These are phyloP conservation scores for Colletotrichum sp. DNA, from an alignment of 2,329 filamentous ascomycete species.

Conservation along the genomic window DNA sequence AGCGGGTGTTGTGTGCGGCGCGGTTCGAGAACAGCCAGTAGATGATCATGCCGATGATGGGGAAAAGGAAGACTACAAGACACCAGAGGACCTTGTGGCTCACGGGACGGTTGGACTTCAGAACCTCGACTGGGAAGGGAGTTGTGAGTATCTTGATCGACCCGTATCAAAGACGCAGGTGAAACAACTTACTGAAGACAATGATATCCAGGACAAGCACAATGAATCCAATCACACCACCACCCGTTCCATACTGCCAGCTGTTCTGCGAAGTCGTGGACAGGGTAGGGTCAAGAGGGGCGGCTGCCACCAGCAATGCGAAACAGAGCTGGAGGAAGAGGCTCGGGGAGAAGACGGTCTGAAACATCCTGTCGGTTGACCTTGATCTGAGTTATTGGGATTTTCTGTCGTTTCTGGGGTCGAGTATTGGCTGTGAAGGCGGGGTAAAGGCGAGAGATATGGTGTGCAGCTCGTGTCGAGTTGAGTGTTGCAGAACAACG, in stretches of 20 bases:
- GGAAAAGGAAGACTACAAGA: slow-evolving; percentile 69
- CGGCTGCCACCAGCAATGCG: slow-evolving; percentile 54
- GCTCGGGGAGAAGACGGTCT: slow-evolving; percentile 31
- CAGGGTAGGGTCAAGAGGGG: slow-evolving; percentile 52
- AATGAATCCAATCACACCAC: slow-evolving; percentile 66
- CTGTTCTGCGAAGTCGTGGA: slow-evolving; percentile 42
- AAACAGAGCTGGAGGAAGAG: slow-evolving; percentile 59
- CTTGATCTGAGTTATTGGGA: background rate
- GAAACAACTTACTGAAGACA: slow-evolving; percentile 58
- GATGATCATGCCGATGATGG: slow-evolving; percentile 64
- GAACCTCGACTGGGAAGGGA: slow-evolving; percentile 59
- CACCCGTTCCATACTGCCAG: slow-evolving; percentile 66
- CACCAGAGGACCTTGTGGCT: slow-evolving; percentile 67
- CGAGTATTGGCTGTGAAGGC: background rate
- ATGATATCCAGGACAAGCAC: slow-evolving; percentile 67
- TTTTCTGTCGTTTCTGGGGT: background rate
- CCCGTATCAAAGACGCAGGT: background rate
- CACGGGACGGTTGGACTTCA: slow-evolving; percentile 66
- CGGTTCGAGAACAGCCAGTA: slow-evolving; percentile 72
- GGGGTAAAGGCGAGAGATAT: background rate
- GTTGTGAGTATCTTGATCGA: background rate
- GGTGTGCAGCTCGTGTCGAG: background rate
- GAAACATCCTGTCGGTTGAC: background rate
- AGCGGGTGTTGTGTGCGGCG: slow-evolving; percentile 54
- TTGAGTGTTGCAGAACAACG: background rate